These are phyloP conservation scores for Cercophora newfieldiana DNA, from an alignment of 495 filamentous ascomycete species.

Conservation along the genomic window DNA sequence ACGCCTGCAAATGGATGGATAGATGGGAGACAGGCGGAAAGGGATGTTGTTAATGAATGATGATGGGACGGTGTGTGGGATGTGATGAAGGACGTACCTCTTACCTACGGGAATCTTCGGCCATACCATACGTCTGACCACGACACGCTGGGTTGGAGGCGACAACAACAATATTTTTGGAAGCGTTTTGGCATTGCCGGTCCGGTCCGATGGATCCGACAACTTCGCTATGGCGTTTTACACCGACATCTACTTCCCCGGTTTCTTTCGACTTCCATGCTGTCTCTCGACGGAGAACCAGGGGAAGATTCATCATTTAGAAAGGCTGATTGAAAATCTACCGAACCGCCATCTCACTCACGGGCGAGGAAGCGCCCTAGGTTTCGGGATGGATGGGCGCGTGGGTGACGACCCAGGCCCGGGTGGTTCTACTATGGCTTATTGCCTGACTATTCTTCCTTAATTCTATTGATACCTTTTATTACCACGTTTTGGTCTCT, in stretches of 20 bases:
- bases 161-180: background rate
- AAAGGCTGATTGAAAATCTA: background rate
- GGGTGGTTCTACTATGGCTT: background rate
- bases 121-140: background rate
- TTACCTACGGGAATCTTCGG: background rate
- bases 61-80: conserved; percentile 8
- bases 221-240: background rate
- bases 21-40: too few species aligned
- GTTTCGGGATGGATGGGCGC: background rate
- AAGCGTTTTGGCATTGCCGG: background rate
- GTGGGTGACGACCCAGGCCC: conserved; percentile 5
- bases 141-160: background rate
- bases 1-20: background rate
- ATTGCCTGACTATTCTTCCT: conserved; percentile 15
- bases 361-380: background rate
- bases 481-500: background rate
- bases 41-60: conserved; percentile 13
- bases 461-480: conserved; percentile 18
- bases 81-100: background rate
- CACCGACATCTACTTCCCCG: background rate
- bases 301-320: conserved; percentile 6
- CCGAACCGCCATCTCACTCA: background rate
- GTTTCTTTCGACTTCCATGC: background rate
- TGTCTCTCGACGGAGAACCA: background rate
- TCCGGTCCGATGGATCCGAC: background rate